Conservation (phyloP, 164 flowering plant species). For the Cinnamomum chago region DNA sequence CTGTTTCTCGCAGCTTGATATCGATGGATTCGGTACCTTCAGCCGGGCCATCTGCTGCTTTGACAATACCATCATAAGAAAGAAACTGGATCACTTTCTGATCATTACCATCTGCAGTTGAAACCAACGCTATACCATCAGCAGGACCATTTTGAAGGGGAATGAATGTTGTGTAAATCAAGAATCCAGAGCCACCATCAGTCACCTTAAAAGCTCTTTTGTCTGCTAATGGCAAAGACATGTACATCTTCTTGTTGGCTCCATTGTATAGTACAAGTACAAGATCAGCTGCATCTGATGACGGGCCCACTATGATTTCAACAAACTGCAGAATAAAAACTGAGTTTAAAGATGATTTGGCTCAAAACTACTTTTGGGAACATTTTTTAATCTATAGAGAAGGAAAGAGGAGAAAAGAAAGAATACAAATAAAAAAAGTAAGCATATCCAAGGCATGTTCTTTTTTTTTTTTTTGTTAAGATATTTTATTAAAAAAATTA, state of each 20-base stretch:
- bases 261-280: conserved; percentile 22
- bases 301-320: conserved; percentile 19
- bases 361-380: not conserved
- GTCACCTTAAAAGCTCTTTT: conserved; percentile 9
- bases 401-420: not conserved
- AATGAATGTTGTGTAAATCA: conserved; percentile 18
- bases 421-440: no score
- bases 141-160: conserved; percentile 25
- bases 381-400: not conserved
- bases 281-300: conserved; percentile 10
- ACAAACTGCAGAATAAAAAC: conserved; percentile 20
- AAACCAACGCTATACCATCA: conserved; percentile 25
- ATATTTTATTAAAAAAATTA: no score
- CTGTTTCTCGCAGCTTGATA: conserved; percentile 20
- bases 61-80: conserved; percentile 20
- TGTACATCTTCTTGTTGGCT: conserved; percentile 20
- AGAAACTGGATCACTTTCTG: conserved; percentile 19
- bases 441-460: no score
- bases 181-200: conserved; percentile 12
- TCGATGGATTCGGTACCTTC: conserved; percentile 15
- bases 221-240: conserved; percentile 14
- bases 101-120: not conserved
- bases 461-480: no score
- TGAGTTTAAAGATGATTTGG: not conserved
- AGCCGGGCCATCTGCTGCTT: conserved; percentile 23